Base-by-base conservation (phyloP, 2,329 filamentous ascomycete species). In the Malbranchea zuffiana region DNA sequence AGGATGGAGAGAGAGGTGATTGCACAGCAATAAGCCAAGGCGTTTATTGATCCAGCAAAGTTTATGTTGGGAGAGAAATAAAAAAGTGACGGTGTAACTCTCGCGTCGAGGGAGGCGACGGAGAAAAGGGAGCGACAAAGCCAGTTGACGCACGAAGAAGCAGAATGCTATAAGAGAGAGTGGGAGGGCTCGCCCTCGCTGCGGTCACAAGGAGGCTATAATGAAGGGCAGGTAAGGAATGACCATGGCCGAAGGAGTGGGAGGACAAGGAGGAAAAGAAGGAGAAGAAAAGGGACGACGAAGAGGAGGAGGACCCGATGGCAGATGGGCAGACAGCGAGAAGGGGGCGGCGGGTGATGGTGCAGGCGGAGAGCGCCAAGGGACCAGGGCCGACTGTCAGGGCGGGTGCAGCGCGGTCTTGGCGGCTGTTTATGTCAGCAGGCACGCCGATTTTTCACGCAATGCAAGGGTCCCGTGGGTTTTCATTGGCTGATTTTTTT, bases 171-270 rank as follows among this genome's bases (percentile, higher is more conserved):
- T 28, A 20, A 13, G 46, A 46, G 47, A 43, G 38, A 43, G 41
- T 43, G 40, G 33, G 40, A 41, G 36, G 15, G 20, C 20, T 4
- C 19, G 7, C 18, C 20, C 32, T 16, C 32, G n/a, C n/a, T n/a
- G n/a, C 11, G 32, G 12, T 28, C 28, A 6, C 26, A 32, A 39
- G 30, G 36, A 34, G 45, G 43, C 48, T 49, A 40, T 48, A 49
- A 48, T 46, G 48, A 51, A 41, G 44, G 41, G 43, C 43, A 42
- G 43, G 41, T 33, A 45, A 41, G 44, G 46, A 45, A 21, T 25
- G 23, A 28, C 44, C 43, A 37, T 37, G 41, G 44, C 35, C 36
- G 42, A 46, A 36, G 35, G 44, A 21, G 28, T 50, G 42, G 44
- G 41, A 42, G 42, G 39, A 36, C 40, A 42, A 33, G 31, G 39